A percentile compares a stretch with the other conserved stretches of the same genome.
phyloP scores from a whole-genome alignment of 305 asterid genomes.

The Fraxinus paxiana region DNA sequence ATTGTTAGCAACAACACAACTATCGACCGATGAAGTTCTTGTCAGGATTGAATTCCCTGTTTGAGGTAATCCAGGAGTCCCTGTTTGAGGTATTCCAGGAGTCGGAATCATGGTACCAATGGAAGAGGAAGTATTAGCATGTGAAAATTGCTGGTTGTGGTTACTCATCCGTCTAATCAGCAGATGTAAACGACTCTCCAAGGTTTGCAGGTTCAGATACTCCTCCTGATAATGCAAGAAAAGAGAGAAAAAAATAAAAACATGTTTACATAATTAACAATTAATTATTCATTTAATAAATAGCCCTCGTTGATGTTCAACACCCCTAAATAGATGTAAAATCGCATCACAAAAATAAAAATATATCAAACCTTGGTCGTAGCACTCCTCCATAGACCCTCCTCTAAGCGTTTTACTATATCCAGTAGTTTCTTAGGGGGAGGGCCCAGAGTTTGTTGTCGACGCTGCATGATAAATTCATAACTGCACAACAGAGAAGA shows the following conservation, averaged over 20 bases:
- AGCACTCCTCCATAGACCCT: constrained; percentile 69
- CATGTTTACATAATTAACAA: background rate
- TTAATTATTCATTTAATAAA: background rate
- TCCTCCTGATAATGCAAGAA: constrained; percentile 61
- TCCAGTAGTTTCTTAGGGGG: constrained; percentile 53
- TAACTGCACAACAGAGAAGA: constrained; percentile 50
- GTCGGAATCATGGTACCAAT: constrained; percentile 96
- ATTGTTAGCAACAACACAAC: constrained; percentile 44
- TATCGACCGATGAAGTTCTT: constrained; percentile 53
- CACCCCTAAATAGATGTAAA: background rate
- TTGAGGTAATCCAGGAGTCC: constrained; percentile 12
- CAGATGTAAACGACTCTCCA: constrained; percentile 69
- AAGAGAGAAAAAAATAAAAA: constrained; percentile 1
- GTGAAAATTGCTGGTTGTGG: constrained; percentile 63
- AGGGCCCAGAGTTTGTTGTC: constrained; percentile 53
- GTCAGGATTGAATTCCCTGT: constrained; percentile 51
- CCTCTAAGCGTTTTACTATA: constrained; percentile 79
- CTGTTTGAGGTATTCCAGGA: constrained; percentile 85
- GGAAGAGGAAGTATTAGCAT: constrained; percentile 67
- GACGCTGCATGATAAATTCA: constrained; percentile 57
- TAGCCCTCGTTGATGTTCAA: constrained; percentile 10
- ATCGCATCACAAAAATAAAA: constrained; percentile 19
- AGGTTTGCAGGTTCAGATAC: constrained; percentile 63
- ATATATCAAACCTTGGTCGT: constrained; percentile 55
- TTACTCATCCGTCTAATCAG: constrained; percentile 50